Evolutionary conservation across 768 basidiomycete species (phyloP), one percentile per base, ranked within the genome.

Genomic region (Trametes cubensis): DNA sequence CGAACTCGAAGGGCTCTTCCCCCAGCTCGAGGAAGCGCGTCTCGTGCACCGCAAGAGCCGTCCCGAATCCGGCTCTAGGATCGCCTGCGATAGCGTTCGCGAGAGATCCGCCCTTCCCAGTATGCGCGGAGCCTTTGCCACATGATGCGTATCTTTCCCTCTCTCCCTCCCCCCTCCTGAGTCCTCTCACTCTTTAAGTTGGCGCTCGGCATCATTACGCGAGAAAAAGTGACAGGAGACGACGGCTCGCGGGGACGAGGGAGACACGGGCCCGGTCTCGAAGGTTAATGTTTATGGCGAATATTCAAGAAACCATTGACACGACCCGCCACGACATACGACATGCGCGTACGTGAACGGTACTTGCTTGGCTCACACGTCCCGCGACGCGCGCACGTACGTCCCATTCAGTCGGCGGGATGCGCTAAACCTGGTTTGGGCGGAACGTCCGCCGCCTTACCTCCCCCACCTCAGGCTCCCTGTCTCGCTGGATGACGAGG

Each of bases 41-140:
- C 34, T 34, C 40, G 18, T 44, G 53, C 53, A n/a, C 39, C 34
- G 57, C 58, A 45, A 51, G 58, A 51, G 14, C 58, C 49, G 58
- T 51, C 57, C 57, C 25, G 55, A 11, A 21, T 13, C 54, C 26
- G 17, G 20, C 28, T 49, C 26, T 28, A 17, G 25, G 20, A 28
- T 26, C 26, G 48, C 2, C 21, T 49, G 48, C 48, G 25, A 49
- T 49, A 26, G 34, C 17, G 7, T 49, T 49, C 58, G 15, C 25
- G 41, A 40, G 40, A 41, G 58, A 59, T 51, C 58, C n/a, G 39
- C 58, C 58, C 49, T 59, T 20, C 57, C 48, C 41, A 41, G 42
- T 49, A 42, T 30, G 25, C 40, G 4, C 39, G 57, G 40, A 41
- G 38, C 21, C 26, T 25, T 18, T 34, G 57, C 8, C 58, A 51